A percentile compares a stretch with the other conserved stretches of the same genome.
These are phyloP conservation scores for Cystobasidiopsis lactophilus DNA, from an alignment of 768 basidiomycete species.

Conservation along the genomic window DNA sequence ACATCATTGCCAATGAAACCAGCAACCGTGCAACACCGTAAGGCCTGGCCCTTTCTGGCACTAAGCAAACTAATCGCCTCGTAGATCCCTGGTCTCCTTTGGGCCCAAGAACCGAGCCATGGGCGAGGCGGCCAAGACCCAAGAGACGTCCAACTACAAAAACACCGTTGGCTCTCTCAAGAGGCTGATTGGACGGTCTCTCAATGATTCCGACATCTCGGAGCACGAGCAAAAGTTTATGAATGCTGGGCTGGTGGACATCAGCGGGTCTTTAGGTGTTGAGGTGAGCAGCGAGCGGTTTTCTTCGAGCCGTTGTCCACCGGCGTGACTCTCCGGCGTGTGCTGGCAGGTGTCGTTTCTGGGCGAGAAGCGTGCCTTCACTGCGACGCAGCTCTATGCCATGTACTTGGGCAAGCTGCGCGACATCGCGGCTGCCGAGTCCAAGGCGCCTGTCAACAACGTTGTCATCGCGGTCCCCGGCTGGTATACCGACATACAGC, in stretches of 20 bases:
- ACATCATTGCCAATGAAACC: conserved; percentile 95
- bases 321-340: not conserved
- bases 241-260: conserved; percentile 66
- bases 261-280: conserved; percentile 56
- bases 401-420: conserved; percentile 77
- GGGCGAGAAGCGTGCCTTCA: conserved; percentile 55
- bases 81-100: conserved; percentile 80
- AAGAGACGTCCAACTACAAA: conserved; percentile 92
- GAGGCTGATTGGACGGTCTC: conserved; percentile 61
- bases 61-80: not conserved
- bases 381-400: conserved; percentile 73
- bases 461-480: conserved; percentile 90
- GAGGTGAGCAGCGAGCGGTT: conserved; percentile 37
- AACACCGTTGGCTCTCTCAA: conserved; percentile 90
- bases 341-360: conserved; percentile 54
- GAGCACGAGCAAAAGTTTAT: conserved; percentile 76
- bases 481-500: conserved; percentile 87
- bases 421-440: conserved; percentile 63
- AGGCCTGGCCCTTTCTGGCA: conserved; percentile 23
- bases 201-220: conserved; percentile 58
- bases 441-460: conserved; percentile 67
- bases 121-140: conserved; percentile 89
- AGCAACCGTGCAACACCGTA: conserved; percentile 93
- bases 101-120: conserved; percentile 73
- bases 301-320: too few relatives aligned